Evolutionary conservation across 768 basidiomycete species (phyloP).

Genomic region (Auricularia cornea): DNA sequence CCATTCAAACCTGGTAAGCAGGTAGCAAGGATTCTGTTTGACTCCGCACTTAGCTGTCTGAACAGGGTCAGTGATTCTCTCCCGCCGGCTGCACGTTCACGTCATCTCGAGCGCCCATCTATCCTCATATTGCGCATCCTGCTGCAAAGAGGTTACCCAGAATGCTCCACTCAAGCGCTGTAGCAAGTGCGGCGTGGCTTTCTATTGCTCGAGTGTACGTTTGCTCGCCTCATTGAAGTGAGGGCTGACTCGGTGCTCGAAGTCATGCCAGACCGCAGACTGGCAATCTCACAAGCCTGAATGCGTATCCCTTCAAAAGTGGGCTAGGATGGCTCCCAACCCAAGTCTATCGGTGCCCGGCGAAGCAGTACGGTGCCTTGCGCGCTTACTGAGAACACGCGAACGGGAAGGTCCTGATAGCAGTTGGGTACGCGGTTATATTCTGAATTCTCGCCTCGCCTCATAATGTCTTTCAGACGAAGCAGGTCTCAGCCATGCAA

Average conservation of each 20-base stretch:
- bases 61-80: slow-evolving; percentile 53
- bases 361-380: slow-evolving; percentile 75
- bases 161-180: slow-evolving; percentile 53
- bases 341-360: slow-evolving; percentile 46
- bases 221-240: not conserved
- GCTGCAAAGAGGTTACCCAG: slow-evolving; percentile 34
- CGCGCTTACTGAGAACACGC: slow-evolving; percentile 60
- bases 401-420: slow-evolving; percentile 46
- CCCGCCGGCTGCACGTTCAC: slow-evolving; percentile 48
- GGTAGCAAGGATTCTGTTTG: not conserved
- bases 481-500: slow-evolving; percentile 60
- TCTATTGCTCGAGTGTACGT: slow-evolving; percentile 71
- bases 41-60: slow-evolving; percentile 1
- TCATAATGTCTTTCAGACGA: slow-evolving; percentile 28
- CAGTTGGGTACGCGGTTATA: slow-evolving; percentile 42
- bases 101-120: slow-evolving; percentile 60
- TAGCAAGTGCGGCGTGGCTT: slow-evolving; percentile 55
- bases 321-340: slow-evolving; percentile 45
- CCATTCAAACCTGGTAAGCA: slow-evolving; percentile 30
- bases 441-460: not conserved
- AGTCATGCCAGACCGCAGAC: slow-evolving; percentile 66
- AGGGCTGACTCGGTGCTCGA: slow-evolving; percentile 3
- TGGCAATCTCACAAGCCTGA: slow-evolving; percentile 74
- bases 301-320: slow-evolving; percentile 58
- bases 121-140: slow-evolving; percentile 59